Evolutionary conservation across 169 alveolate species (phyloP).

Genomic region (Plasmodium inui): DNA sequence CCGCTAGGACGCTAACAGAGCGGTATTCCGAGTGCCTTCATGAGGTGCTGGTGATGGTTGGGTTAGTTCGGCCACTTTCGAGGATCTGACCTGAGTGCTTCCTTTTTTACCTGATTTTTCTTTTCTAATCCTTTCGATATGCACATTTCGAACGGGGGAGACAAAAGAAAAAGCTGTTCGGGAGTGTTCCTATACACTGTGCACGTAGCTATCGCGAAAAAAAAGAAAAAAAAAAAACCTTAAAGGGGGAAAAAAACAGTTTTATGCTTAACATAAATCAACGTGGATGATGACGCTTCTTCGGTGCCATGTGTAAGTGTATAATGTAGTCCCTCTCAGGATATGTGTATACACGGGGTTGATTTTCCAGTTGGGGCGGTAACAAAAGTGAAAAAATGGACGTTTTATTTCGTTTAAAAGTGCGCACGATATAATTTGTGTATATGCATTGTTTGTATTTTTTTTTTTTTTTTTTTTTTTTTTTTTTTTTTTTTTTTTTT

Average conservation of each 20-base stretch:
- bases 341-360: background rate
- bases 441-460: background rate
- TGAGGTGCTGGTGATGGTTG: background rate
- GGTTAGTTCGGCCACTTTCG: background rate
- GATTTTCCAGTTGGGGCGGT: background rate
- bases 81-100: background rate
- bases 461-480: background rate
- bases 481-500: background rate
- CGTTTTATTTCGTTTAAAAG: background rate
- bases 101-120: background rate
- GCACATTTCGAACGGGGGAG: background rate
- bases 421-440: background rate
- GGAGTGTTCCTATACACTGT: background rate
- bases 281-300: background rate
- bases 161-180: background rate
- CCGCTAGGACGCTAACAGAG: background rate
- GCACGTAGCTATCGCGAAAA: background rate
- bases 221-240: constrained; percentile 5
- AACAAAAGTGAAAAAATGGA: background rate
- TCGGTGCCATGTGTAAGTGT: background rate
- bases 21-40: background rate
- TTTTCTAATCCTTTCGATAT: background rate
- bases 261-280: background rate
- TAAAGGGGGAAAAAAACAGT: background rate
- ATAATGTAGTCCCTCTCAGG: background rate